phyloP scores from a whole-genome alignment of 495 filamentous ascomycete species.

The Xylaria cubensis region DNA sequence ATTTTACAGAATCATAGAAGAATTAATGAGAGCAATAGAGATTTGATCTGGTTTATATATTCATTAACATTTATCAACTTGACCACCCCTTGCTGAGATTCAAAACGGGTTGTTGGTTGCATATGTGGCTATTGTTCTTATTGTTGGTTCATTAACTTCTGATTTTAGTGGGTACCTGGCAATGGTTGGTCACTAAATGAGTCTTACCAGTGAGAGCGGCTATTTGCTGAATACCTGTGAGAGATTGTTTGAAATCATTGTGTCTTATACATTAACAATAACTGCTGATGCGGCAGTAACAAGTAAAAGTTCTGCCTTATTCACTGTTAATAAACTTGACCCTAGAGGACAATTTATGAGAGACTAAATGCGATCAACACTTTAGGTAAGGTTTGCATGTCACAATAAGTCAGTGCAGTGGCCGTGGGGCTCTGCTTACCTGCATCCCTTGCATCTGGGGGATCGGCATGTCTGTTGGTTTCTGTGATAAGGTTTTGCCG shows the following conservation, averaged over 20 bases:
- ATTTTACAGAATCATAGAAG: background rate
- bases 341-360: background rate
- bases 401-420: background rate
- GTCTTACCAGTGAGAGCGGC: background rate
- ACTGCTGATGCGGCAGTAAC: background rate
- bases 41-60: background rate
- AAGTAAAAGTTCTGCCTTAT: background rate
- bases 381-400: background rate
- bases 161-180: background rate
- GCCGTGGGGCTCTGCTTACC: background rate
- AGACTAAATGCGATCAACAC: background rate
- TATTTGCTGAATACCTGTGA: background rate
- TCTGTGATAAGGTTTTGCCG: background rate
- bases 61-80: background rate
- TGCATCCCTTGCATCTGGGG: background rate
- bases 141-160: constrained; percentile 4
- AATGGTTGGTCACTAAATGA: background rate
- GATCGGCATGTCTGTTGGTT: background rate
- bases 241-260: background rate
- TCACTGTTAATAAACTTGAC: background rate
- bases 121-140: background rate
- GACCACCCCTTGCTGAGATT: background rate
- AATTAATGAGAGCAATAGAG: background rate
- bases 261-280: background rate
- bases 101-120: background rate